Evolutionary conservation across 805 yeast genomes (phyloP).

Genomic region (Candida dendrica): DNA sequence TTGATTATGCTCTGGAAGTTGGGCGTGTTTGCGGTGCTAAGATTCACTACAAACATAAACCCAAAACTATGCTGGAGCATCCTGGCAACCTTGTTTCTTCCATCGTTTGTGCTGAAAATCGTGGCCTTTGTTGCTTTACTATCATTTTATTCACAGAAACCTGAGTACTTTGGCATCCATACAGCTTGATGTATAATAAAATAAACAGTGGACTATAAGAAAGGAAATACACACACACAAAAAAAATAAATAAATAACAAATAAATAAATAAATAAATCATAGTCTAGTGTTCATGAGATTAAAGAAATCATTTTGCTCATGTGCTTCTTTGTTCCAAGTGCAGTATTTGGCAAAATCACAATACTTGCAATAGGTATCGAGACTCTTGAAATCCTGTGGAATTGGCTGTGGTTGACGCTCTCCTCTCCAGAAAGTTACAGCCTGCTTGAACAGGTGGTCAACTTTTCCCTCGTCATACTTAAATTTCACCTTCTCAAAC

Average conservation of each 20-base stretch:
- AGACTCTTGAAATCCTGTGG: constrained; percentile 26
- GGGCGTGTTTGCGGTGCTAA: no score
- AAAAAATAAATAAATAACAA: no score
- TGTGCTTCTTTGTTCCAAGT: constrained; percentile 25
- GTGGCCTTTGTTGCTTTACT: no score
- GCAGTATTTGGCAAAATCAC: constrained; percentile 44
- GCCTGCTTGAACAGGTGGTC: constrained; percentile 25
- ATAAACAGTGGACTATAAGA: no score
- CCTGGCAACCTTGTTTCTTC: no score
- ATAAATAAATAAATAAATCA: background rate
- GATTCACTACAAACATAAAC: background rate
- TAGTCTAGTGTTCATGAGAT: no score
- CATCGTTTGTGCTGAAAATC: no score
- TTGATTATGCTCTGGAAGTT: background rate
- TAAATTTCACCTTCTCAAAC: constrained; percentile 34
- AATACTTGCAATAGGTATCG: constrained; percentile 39
- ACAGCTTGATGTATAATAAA: background rate
- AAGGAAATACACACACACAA: no score
- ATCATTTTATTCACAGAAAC: no score
- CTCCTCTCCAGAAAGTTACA: constrained; percentile 52
- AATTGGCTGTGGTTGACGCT: constrained; percentile 39
- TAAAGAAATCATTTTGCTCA: background rate
- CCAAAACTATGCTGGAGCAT: background rate
- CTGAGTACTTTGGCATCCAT: no score
- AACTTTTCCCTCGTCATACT: constrained; percentile 28